Conservation (phyloP, 495 filamentous ascomycete genomes). For the Hypoxylon crocopeplum region DNA sequence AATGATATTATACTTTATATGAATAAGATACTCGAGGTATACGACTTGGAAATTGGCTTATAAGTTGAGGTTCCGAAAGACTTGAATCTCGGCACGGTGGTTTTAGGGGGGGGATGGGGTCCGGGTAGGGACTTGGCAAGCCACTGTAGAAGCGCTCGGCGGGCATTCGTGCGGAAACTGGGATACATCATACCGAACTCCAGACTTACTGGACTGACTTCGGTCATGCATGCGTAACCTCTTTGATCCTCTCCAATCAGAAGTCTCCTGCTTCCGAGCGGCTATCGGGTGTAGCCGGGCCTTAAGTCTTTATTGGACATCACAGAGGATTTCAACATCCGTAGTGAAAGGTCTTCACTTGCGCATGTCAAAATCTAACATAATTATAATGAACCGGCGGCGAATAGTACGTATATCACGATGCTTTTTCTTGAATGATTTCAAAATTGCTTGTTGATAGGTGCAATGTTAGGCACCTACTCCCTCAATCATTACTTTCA, state of each 20-base stretch:
- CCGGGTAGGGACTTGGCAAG: conserved; percentile 12
- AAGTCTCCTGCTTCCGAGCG: not conserved
- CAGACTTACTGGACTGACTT: conserved; percentile 5
- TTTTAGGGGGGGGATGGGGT: conserved; percentile 10
- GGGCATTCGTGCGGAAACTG: conserved; percentile 31
- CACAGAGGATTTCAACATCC: conserved; percentile 30
- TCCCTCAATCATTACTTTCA: conserved; percentile 46
- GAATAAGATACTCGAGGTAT: not conserved
- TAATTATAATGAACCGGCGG: too few relatives aligned
- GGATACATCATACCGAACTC: conserved; percentile 36
- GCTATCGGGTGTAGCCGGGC: not conserved
- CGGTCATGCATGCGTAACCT: not conserved
- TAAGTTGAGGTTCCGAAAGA: not conserved
- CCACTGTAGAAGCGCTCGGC: conserved; percentile 15
- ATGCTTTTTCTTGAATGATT: too few relatives aligned
- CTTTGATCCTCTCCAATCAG: conserved; percentile 33
- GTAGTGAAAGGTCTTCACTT: too few relatives aligned
- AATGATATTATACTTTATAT: not conserved
- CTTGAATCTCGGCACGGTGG: not conserved
- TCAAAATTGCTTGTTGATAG: too few relatives aligned
- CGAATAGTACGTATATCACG: too few relatives aligned
- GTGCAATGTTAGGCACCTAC: conserved; percentile 10
- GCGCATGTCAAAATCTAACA: too few relatives aligned
- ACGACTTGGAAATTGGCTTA: not conserved
- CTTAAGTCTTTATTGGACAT: conserved; percentile 17